These are phyloP conservation scores for Zygotorulaspora chibaensis DNA, from an alignment of 805 yeast genomes.

Conservation along the genomic window DNA sequence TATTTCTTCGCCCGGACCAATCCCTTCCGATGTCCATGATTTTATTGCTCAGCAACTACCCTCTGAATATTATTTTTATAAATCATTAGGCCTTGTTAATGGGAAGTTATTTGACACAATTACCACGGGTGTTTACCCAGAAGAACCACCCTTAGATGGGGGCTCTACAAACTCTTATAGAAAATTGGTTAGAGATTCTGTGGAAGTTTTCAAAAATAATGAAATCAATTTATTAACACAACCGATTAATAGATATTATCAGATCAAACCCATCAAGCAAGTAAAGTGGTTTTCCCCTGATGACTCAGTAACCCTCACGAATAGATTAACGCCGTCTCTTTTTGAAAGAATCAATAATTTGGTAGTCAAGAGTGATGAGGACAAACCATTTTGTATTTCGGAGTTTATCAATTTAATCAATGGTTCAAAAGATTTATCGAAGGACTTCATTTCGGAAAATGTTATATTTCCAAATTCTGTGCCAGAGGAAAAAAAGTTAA, in stretches of 20 bases:
- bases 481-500: constrained; percentile 33
- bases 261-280: constrained; percentile 59
- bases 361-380: constrained; percentile 30
- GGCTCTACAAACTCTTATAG: constrained; percentile 55
- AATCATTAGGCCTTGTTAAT: constrained; percentile 64
- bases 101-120: constrained; percentile 62
- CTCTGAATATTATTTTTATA: constrained; percentile 77
- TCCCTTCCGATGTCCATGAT: constrained; percentile 79
- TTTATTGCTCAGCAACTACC: constrained; percentile 82
- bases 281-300: constrained; percentile 51
- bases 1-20: constrained; percentile 15
- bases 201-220: constrained; percentile 49
- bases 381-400: constrained; percentile 27
- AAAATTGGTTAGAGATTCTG: constrained; percentile 45
- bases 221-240: constrained; percentile 66
- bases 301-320: constrained; percentile 41
- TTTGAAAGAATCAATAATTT: constrained; percentile 40
- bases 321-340: constrained; percentile 51
- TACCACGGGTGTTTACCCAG: constrained; percentile 55
- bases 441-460: constrained; percentile 30
- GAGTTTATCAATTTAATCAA: constrained; percentile 25
- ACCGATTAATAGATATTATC: constrained; percentile 78
- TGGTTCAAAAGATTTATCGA: constrained; percentile 33
- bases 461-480: constrained; percentile 33
- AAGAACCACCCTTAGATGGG: constrained; percentile 65